These are phyloP conservation scores for Beauveria bassiana DNA, from an alignment of 2,329 filamentous ascomycete genomes.

Conservation along the genomic window DNA sequence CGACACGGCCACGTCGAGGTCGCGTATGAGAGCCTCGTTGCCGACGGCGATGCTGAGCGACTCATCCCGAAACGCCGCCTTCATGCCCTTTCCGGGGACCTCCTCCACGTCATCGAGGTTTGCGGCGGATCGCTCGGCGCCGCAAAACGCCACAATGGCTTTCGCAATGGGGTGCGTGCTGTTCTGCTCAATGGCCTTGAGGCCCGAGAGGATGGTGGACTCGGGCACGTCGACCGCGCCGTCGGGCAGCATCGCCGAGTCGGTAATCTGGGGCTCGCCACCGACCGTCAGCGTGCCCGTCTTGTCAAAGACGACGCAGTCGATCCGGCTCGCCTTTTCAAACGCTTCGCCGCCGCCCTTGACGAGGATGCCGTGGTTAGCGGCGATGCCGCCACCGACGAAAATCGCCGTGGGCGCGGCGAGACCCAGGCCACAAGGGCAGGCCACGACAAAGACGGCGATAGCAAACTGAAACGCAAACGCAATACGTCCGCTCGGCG, in stretches of 20 bases:
- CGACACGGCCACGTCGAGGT: constrained; percentile 35
- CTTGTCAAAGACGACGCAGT: constrained; percentile 82
- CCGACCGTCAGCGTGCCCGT: constrained; percentile 73
- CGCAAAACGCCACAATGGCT: constrained; percentile 59
- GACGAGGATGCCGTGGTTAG: constrained; percentile 71
- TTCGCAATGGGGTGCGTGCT: constrained; percentile 70
- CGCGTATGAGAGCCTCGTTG: constrained; percentile 62
- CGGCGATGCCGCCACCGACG: constrained; percentile 72
- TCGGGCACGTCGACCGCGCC: constrained; percentile 17
- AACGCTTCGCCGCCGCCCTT: constrained; percentile 82
- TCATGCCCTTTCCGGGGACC: constrained; percentile 63
- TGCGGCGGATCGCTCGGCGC: constrained; percentile 23
- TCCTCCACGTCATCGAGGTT: constrained; percentile 48
- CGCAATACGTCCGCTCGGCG: constrained; percentile 57
- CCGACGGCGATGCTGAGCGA: constrained; percentile 54
- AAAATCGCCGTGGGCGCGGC: constrained; percentile 84
- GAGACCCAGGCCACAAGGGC: constrained; percentile 74
- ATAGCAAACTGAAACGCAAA: constrained; percentile 80
- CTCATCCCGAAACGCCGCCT: constrained; percentile 39
- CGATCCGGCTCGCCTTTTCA: constrained; percentile 70
- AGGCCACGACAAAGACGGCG: constrained; percentile 79
- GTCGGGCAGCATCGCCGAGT: constrained; percentile 35
- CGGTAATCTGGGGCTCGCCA: constrained; percentile 63
- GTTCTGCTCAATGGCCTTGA: constrained; percentile 58
- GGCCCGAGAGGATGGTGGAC: constrained; percentile 39